Evolutionary conservation across 2,329 filamentous ascomycete species (phyloP).

Genomic region (Karstenula rhodostoma): DNA sequence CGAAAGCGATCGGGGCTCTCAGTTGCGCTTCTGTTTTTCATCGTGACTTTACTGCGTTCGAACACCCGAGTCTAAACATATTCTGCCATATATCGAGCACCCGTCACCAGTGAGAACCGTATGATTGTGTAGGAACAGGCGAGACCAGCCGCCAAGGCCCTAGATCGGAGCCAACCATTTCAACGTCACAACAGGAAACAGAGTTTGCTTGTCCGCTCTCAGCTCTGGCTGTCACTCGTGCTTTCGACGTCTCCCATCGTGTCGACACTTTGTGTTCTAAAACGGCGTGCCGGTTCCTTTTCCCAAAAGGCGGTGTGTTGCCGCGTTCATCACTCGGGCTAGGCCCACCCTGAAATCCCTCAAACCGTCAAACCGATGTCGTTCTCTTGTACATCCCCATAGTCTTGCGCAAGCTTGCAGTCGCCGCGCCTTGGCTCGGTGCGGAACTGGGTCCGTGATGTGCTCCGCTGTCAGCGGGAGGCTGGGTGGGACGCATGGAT

Average conservation of each 20-base stretch:
- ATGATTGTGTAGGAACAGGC: background rate
- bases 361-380: background rate
- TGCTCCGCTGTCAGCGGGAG: conserved; percentile 19
- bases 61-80: background rate
- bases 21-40: background rate
- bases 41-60: background rate
- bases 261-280: background rate
- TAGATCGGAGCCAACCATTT: no score
- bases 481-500: conserved; percentile 30
- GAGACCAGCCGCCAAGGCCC: no score
- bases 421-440: conserved; percentile 18
- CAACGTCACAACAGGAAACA: no score
- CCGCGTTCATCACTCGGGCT: conserved; percentile 4
- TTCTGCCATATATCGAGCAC: background rate
- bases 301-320: conserved; percentile 33
- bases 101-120: background rate
- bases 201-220: background rate
- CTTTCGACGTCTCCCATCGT: background rate
- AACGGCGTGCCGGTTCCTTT: background rate
- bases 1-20: conserved; percentile 9
- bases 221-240: background rate
- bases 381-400: background rate
- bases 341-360: background rate
- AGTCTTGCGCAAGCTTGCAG: conserved; percentile 16
- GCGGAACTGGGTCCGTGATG: conserved; percentile 4